Conservation (phyloP, 2,329 filamentous ascomycete species). For the Madurella fahalii region DNA sequence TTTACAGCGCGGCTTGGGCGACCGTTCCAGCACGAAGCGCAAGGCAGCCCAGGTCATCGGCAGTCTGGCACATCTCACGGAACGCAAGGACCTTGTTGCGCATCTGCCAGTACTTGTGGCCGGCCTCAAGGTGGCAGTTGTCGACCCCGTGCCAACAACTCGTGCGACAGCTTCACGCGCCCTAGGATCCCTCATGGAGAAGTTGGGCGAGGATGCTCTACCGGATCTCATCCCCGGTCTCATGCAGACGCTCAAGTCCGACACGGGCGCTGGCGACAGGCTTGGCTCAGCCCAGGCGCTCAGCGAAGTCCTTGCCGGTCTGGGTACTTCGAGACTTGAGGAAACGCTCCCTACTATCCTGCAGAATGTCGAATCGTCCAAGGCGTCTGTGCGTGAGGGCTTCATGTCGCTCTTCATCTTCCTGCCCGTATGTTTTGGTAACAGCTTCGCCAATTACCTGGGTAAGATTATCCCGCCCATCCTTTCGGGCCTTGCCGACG, state of each 20-base stretch:
- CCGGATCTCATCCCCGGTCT: slow-evolving; percentile 96
- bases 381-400: slow-evolving; percentile 86
- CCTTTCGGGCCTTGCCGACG: slow-evolving; percentile 87
- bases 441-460: slow-evolving; percentile 95
- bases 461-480: slow-evolving; percentile 95
- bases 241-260: slow-evolving; percentile 96
- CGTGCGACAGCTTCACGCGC: slow-evolving; percentile 94
- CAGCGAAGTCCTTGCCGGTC: slow-evolving; percentile 89
- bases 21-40: slow-evolving; percentile 90
- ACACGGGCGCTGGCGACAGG: slow-evolving; percentile 92
- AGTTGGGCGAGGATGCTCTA: slow-evolving; percentile 92
- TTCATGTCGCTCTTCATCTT: slow-evolving; percentile 99
- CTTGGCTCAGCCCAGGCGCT: slow-evolving; percentile 95
- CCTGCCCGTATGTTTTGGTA: slow-evolving; percentile 96
- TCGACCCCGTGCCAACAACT: slow-evolving; percentile 94
- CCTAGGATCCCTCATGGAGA: slow-evolving; percentile 93
- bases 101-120: slow-evolving; percentile 91
- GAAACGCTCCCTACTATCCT: slow-evolving; percentile 94
- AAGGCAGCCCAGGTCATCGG: slow-evolving; percentile 98
- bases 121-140: slow-evolving; percentile 80
- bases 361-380: slow-evolving; percentile 90
- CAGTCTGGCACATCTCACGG: slow-evolving; percentile 92
- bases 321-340: slow-evolving; percentile 88
- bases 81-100: slow-evolving; percentile 86
- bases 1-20: slow-evolving; percentile 83